Percentiles rank a stretch among this genome's conserved stretches.
Evolutionary conservation across 2,329 filamentous ascomycete genomes (phyloP).

Genomic region (Arachnomyces sp.): DNA sequence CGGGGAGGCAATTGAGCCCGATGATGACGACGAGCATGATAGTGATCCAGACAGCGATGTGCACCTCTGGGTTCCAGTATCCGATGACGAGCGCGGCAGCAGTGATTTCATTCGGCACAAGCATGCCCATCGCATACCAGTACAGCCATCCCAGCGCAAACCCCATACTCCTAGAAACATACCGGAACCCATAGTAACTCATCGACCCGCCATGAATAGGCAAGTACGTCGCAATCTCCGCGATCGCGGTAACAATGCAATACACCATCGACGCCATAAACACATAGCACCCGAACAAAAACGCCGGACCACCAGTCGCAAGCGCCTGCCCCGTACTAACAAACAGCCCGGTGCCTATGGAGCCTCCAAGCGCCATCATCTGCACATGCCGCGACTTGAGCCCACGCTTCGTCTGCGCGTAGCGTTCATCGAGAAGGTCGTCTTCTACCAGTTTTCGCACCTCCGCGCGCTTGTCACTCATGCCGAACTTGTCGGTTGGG

Average conservation of each 20-base stretch:
- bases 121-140: slow-evolving; percentile 41
- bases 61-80: slow-evolving; percentile 47
- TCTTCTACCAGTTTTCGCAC: slow-evolving; percentile 30
- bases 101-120: slow-evolving; percentile 52
- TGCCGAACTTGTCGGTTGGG: too few relatives aligned
- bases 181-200: slow-evolving; percentile 37
- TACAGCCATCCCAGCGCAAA: slow-evolving; percentile 39
- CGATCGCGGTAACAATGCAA: slow-evolving; percentile 40
- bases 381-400: slow-evolving; percentile 37
- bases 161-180: slow-evolving; percentile 34
- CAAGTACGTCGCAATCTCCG: slow-evolving; percentile 35
- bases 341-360: slow-evolving; percentile 44
- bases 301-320: slow-evolving; percentile 45
- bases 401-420: slow-evolving; percentile 32
- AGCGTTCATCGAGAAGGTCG: slow-evolving; percentile 33
- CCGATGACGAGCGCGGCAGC: slow-evolving; percentile 58
- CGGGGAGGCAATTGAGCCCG: slow-evolving; percentile 40
- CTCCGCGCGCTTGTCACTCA: slow-evolving; percentile 19
- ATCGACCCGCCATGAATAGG: slow-evolving; percentile 37
- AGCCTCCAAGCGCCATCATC: slow-evolving; percentile 30
- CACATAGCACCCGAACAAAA: slow-evolving; percentile 44
- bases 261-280: slow-evolving; percentile 42
- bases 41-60: slow-evolving; percentile 44
- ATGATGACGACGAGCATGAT: slow-evolving; percentile 53
- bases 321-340: slow-evolving; percentile 47